phyloP scores from a whole-genome alignment of 23 red algal genomes.

The Gracilaria domingensis region DNA sequence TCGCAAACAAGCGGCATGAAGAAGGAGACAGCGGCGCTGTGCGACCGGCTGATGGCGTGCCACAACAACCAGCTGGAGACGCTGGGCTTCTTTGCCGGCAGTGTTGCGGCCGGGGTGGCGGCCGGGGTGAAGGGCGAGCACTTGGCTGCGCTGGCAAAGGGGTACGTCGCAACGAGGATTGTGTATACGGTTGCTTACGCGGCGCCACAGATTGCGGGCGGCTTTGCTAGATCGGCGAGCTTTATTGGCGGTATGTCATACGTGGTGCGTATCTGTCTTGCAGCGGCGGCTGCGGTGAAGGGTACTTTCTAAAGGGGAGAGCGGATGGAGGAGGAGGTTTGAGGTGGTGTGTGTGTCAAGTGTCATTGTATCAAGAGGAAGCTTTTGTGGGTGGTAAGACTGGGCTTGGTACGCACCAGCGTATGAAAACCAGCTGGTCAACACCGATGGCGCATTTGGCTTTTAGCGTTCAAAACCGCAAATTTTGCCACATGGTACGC shows the following conservation, averaged over 20 bases:
- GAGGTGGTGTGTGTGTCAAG: not conserved
- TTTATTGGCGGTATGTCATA: slow-evolving; percentile 21
- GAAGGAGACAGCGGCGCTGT: slow-evolving; percentile 12
- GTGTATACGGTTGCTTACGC: slow-evolving; percentile 43
- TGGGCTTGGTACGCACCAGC: no score
- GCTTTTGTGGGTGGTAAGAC: no score
- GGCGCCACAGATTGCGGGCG: slow-evolving; percentile 37
- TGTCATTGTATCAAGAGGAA: not conserved
- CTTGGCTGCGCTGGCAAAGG: not conserved
- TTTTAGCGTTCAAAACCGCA: no score
- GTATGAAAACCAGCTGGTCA: no score
- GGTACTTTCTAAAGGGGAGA: not conserved
- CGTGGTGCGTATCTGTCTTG: slow-evolving; percentile 4
- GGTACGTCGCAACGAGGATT: slow-evolving; percentile 19
- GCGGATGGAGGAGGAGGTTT: no score
- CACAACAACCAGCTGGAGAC: slow-evolving; percentile 59
- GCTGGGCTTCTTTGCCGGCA: slow-evolving; percentile 43
- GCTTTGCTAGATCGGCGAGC: not conserved
- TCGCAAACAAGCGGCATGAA: slow-evolving; percentile 22
- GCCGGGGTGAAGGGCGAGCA: not conserved
- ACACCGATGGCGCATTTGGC: no score
- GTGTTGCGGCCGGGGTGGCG: slow-evolving; percentile 37
- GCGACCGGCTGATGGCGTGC: slow-evolving; percentile 24
- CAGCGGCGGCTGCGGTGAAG: not conserved
- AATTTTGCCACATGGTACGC: no score